These are phyloP conservation scores for Nicotiana otophora DNA, from an alignment of 257 asterid species.

Conservation along the genomic window DNA sequence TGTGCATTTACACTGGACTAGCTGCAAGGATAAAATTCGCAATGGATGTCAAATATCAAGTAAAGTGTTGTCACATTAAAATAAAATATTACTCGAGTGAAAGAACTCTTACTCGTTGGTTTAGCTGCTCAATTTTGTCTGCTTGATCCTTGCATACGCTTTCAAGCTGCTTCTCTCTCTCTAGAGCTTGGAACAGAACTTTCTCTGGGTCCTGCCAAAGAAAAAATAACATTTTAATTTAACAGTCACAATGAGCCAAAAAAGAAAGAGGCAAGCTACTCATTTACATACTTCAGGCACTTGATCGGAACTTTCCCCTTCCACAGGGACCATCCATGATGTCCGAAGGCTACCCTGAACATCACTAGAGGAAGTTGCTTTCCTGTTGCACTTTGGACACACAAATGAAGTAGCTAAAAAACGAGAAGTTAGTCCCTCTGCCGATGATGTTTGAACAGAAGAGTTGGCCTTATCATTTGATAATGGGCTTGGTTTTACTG, in stretches of 20 bases:
- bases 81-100: not conserved
- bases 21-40: constrained; percentile 39
- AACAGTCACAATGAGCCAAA: constrained; percentile 5
- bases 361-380: constrained; percentile 26
- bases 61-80: not conserved
- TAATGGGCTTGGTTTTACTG: constrained; percentile 47
- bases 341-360: constrained; percentile 33
- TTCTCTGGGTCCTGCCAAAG: constrained; percentile 40
- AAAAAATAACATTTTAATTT: not conserved
- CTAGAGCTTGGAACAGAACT: constrained; percentile 27
- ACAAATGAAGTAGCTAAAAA: constrained; percentile 33
- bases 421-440: constrained; percentile 29
- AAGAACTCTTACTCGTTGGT: constrained; percentile 43
- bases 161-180: constrained; percentile 64
- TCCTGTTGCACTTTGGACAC: constrained; percentile 57
- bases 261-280: not conserved
- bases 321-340: constrained; percentile 29
- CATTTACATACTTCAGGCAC: constrained; percentile 27
- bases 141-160: constrained; percentile 69
- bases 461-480: constrained; percentile 46
- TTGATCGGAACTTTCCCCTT: constrained; percentile 25
- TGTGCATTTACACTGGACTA: constrained; percentile 50
- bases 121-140: constrained; percentile 63
- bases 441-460: constrained; percentile 45
- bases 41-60: not conserved